These are phyloP conservation scores for Protomyces lactucae-debilis DNA, from an alignment of 1,139 yeast genomes.

Conservation along the genomic window DNA sequence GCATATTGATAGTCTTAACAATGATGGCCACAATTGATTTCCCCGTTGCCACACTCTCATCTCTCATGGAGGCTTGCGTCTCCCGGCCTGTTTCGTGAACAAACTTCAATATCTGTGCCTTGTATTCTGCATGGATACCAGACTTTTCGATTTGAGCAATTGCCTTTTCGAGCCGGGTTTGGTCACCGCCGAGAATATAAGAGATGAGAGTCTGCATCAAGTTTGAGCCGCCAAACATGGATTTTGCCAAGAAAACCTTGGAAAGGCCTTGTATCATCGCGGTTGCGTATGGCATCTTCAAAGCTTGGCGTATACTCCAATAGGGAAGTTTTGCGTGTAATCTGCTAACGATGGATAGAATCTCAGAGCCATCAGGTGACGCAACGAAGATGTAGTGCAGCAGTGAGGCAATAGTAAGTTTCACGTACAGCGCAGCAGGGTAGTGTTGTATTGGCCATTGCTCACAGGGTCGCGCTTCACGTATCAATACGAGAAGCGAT, in stretches of 20 bases:
- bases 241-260: conserved; percentile 25
- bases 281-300: conserved; percentile 27
- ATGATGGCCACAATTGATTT: conserved; percentile 21
- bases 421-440: conserved; percentile 20
- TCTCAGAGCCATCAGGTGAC: conserved; percentile 16
- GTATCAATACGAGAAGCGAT: conserved; percentile 3
- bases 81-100: conserved; percentile 20
- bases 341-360: conserved; percentile 21
- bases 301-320: conserved; percentile 26
- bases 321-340: conserved; percentile 27
- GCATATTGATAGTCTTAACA: not conserved
- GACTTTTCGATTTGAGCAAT: conserved; percentile 6
- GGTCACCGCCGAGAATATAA: conserved; percentile 22
- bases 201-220: conserved; percentile 24
- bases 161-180: conserved; percentile 17
- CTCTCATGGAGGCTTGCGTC: conserved; percentile 8
- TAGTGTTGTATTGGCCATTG: conserved; percentile 18
- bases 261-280: conserved; percentile 25
- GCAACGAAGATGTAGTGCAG: conserved; percentile 27
- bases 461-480: conserved; percentile 3
- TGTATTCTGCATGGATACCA: not conserved
- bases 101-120: not conserved
- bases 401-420: conserved; percentile 26
- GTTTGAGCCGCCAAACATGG: conserved; percentile 22
- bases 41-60: conserved; percentile 5